Evolutionary conservation across 495 filamentous ascomycete species (phyloP).

Genomic region (Penicillium argentinense): DNA sequence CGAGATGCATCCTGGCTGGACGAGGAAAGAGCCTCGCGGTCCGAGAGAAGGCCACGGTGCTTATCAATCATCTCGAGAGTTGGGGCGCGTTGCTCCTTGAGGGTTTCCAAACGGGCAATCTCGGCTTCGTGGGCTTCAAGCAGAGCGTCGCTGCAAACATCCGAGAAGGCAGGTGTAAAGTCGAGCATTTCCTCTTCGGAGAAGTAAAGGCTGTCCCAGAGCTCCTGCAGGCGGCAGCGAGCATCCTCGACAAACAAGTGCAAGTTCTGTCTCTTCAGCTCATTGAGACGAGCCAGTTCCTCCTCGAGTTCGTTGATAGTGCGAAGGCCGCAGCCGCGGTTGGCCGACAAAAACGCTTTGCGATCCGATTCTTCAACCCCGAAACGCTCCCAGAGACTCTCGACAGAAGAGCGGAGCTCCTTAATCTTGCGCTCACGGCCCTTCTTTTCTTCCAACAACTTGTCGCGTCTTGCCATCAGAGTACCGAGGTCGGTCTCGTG

Average conservation of each 20-base stretch:
- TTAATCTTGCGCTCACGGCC: conserved; percentile 77
- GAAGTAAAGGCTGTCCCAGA: conserved; percentile 92
- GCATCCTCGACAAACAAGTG: conserved; percentile 95
- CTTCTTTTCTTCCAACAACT: conserved; percentile 90
- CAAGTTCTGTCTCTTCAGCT: conserved; percentile 91
- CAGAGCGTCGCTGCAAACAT: conserved; percentile 79
- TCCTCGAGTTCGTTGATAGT: conserved; percentile 94
- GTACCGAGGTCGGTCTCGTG: conserved; percentile 79
- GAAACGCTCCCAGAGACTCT: conserved; percentile 85
- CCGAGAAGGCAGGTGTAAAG: conserved; percentile 90
- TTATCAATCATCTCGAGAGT: conserved; percentile 78
- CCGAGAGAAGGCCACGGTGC: conserved; percentile 79
- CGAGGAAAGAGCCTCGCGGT: conserved; percentile 81
- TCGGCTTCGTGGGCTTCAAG: conserved; percentile 88
- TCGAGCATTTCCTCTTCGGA: conserved; percentile 98
- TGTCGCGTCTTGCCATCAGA: conserved; percentile 72
- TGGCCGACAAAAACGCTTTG: conserved; percentile 72
- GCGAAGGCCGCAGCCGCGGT: conserved; percentile 77
- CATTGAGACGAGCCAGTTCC: conserved; percentile 79
- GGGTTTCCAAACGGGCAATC: conserved; percentile 72
- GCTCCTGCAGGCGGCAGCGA: conserved; percentile 80
- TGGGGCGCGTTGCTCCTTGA: conserved; percentile 86
- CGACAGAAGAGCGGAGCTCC: conserved; percentile 71
- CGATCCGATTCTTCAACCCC: conserved; percentile 77
- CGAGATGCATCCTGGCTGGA: conserved; percentile 94